Evolutionary conservation across 2,329 filamentous ascomycete genomes (phyloP), one percentile per base, ranked within the genome.

Genomic region (Pestalotiopsis sp.): DNA sequence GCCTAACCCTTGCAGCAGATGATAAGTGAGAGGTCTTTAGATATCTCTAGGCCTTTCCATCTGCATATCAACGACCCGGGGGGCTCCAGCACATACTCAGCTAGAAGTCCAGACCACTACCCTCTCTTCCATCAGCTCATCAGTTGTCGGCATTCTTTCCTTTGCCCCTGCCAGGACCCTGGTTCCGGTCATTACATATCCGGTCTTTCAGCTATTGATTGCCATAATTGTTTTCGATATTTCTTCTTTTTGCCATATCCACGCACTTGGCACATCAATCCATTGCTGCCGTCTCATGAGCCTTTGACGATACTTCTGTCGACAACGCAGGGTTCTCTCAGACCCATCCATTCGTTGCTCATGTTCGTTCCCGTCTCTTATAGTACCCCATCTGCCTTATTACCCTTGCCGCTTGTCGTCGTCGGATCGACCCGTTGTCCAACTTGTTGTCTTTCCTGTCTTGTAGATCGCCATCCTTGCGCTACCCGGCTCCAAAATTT

Each of bases 41-140:
- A 39, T 13, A 7, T 20, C 45, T 62, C 5, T 23, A 36, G 36
- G 59, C n/a, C 27, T 36, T 14, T 11, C 4, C 59, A 62, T 20
- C 59, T 62, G 59, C 59, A 62, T 62, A 39, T 62, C 31, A 62
- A 38, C 59, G 11, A 38, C 27, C 59, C 59, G 20, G 27, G 27
- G n/a, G 59, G 25, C 27, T 36, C 57, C 59, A 36, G 59, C 27
- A 38, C 20, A 20, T 39, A n/a, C 27, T 52, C 45, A 52, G 45
- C 45, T 52, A 52, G 45, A n/a, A 52, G 45, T 52, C 45, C 45
- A 52, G 45, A 52, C 45, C 45, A 52, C 45, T 52, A 23, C n/a
- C 25, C 31, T 36, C 58, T 38, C 58, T 39, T 36, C 17, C 31
- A 14, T 39, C 27, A 59, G 27, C 59, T 62, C 59, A 38, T 20